These are phyloP conservation scores for Typha latifolia DNA, from an alignment of 176 grass and related monocot genomes.

Conservation along the genomic window DNA sequence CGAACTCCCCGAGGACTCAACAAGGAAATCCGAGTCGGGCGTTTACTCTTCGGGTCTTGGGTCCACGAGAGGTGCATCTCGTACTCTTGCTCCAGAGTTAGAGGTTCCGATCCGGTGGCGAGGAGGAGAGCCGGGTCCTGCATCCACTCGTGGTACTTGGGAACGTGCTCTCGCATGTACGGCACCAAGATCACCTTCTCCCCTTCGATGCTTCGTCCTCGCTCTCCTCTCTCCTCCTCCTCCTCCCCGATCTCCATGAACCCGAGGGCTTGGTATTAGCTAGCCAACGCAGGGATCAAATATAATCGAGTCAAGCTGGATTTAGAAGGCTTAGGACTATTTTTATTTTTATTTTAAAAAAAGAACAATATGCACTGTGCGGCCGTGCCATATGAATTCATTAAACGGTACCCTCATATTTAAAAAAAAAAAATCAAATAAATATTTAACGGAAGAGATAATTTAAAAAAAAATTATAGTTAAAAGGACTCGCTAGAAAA, in stretches of 20 bases:
- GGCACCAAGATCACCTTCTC: slow-evolving; percentile 47
- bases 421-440: too few relatives aligned
- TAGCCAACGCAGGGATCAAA: too few relatives aligned
- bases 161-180: slow-evolving; percentile 80
- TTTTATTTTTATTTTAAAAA: too few relatives aligned
- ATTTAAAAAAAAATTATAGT: too few relatives aligned
- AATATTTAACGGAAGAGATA: too few relatives aligned
- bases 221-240: neutral
- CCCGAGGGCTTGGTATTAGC: neutral
- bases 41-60: slow-evolving; percentile 38
- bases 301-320: too few relatives aligned
- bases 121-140: slow-evolving; percentile 65
- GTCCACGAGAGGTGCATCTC: slow-evolving; percentile 73
- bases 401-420: too few relatives aligned
- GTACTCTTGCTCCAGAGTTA: slow-evolving; percentile 65
- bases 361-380: too few relatives aligned
- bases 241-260: slow-evolving; percentile 5
- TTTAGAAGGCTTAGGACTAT: too few relatives aligned
- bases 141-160: slow-evolving; percentile 77
- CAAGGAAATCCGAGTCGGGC: neutral
- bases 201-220: slow-evolving; percentile 34
- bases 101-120: slow-evolving; percentile 77
- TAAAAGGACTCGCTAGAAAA: too few relatives aligned
- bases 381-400: too few relatives aligned
- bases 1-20: neutral